These are phyloP conservation scores for Rhododendron vialii DNA, from an alignment of 148 eudicot species.

Conservation along the genomic window DNA sequence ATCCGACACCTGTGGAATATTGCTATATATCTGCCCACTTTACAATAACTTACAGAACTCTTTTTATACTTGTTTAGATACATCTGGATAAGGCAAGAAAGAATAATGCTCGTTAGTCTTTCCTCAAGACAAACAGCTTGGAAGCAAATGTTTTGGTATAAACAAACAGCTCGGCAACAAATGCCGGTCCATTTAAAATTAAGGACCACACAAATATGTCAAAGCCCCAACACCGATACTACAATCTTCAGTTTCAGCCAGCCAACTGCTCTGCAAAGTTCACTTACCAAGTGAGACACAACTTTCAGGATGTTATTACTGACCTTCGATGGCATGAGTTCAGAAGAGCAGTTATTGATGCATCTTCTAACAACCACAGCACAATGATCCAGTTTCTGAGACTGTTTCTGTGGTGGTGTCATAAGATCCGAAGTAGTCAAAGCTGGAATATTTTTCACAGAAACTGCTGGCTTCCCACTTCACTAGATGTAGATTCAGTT, in stretches of 20 bases:
- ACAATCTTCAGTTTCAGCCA: slow-evolving; percentile 6
- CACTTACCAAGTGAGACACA: background rate
- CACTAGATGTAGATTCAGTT: background rate
- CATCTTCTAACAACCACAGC: background rate
- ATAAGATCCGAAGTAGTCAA: background rate
- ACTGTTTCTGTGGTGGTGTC: background rate
- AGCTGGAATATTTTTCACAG: background rate
- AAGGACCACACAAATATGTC: background rate
- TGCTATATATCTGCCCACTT: background rate
- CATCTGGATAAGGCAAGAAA: background rate
- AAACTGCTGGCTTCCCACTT: background rate
- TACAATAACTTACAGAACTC: background rate
- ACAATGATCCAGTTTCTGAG: background rate
- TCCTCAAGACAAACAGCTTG: background rate
- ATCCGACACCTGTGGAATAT: background rate
- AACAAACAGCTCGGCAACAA: background rate
- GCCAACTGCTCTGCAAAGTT: background rate
- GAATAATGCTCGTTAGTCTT: background rate
- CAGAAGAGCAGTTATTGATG: background rate
- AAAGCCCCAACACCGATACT: background rate
- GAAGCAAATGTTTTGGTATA: background rate
- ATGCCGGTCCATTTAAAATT: background rate
- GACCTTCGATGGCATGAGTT: background rate
- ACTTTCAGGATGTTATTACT: background rate
- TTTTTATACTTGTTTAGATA: background rate